phyloP scores from a whole-genome alignment of 768 basidiomycete genomes.

The Suillus cothurnatus region DNA sequence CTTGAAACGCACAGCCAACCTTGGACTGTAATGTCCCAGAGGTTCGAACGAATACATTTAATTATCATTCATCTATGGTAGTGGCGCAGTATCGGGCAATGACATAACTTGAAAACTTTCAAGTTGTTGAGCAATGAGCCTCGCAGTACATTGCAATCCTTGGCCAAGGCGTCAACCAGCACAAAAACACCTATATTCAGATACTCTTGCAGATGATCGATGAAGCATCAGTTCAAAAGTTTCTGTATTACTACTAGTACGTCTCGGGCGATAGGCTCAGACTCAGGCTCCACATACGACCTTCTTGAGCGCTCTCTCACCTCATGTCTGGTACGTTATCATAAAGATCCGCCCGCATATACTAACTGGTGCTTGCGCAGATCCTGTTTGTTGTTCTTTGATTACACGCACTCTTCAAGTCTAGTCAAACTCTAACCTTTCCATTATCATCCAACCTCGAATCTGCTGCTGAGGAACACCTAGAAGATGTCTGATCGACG shows the following conservation, averaged over 20 bases:
- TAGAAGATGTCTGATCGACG: constrained; percentile 2
- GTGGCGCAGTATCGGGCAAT: too few species aligned
- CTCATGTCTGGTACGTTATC: background rate
- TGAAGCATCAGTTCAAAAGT: background rate
- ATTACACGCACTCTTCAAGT: background rate
- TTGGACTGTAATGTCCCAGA: too few species aligned
- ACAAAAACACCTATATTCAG: background rate
- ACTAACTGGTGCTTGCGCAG: constrained; percentile 2
- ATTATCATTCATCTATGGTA: too few species aligned
- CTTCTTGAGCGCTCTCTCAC: background rate
- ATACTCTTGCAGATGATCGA: background rate
- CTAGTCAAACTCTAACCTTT: background rate
- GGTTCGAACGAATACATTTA: too few species aligned
- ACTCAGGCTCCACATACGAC: background rate
- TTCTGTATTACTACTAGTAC: background rate
- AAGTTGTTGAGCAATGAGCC: background rate
- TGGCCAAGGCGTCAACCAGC: too few species aligned
- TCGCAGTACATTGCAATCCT: too few species aligned
- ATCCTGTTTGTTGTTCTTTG: background rate
- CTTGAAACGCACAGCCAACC: too few species aligned
- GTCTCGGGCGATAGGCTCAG: too few species aligned
- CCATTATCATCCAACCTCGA: background rate
- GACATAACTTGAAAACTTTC: background rate
- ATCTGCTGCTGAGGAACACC: background rate
- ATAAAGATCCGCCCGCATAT: background rate